Conservation (phyloP, 1,284 basidiomycete species). For the Microbotryum intermedium region DNA sequence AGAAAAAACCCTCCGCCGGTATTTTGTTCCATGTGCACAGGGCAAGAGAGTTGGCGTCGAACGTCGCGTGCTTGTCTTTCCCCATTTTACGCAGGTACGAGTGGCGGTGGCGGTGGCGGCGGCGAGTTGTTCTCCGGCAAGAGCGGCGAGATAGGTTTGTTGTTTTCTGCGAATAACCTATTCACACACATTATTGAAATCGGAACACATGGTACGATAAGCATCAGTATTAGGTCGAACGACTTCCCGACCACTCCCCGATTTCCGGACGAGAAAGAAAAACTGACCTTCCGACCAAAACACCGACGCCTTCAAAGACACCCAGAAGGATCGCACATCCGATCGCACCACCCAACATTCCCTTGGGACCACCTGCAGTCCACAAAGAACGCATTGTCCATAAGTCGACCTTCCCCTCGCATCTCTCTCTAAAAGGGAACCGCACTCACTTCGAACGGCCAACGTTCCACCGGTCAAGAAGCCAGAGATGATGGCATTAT, state of each 20-base stretch:
- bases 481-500: slow-evolving; percentile 97
- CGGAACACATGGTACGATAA: too few species aligned
- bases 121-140: slow-evolving; percentile 3
- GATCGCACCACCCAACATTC: slow-evolving; percentile 80
- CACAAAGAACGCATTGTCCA: background rate
- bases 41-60: too few species aligned
- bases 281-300: slow-evolving; percentile 57
- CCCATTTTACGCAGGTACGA: background rate
- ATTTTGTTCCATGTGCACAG: background rate
- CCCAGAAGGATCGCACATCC: slow-evolving; percentile 94
- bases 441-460: slow-evolving; percentile 76
- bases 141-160: slow-evolving; percentile 26
- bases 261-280: too few species aligned
- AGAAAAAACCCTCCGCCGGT: too few species aligned
- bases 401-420: background rate
- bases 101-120: background rate
- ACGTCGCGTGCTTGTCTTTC: too few species aligned
- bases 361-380: slow-evolving; percentile 71
- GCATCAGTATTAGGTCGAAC: background rate
- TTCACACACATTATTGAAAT: too few species aligned
- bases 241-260: too few species aligned
- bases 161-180: slow-evolving; percentile 26
- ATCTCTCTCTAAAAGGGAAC: background rate
- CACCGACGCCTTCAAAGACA: slow-evolving; percentile 76
- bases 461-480: slow-evolving; percentile 97